These are phyloP conservation scores for Penicillium roqueforti DNA, from an alignment of 495 filamentous ascomycete genomes.

Conservation along the genomic window DNA sequence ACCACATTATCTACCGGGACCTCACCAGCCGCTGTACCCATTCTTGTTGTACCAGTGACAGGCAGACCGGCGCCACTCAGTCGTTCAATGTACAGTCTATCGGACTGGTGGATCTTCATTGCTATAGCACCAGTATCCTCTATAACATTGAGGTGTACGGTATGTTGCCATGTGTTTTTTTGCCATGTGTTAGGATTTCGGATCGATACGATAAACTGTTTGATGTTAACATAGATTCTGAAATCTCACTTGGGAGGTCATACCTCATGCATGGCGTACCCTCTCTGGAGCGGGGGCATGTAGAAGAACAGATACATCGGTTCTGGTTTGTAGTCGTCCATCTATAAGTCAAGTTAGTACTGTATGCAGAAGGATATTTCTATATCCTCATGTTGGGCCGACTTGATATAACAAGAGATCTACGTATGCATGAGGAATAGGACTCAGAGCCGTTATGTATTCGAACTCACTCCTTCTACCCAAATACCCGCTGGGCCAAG, in stretches of 20 bases:
- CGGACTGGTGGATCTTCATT: neutral
- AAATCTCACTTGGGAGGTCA: neutral
- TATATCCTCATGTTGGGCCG: neutral
- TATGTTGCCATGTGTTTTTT: neutral
- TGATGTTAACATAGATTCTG: neutral
- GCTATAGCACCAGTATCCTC: neutral
- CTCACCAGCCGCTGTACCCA: neutral
- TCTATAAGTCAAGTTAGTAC: neutral
- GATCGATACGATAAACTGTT: neutral
- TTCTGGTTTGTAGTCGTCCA: neutral
- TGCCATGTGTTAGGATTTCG: neutral
- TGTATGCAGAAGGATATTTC: neutral
- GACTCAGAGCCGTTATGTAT: neutral
- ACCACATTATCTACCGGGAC: neutral
- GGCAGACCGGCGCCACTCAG: neutral
- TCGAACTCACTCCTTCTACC: constrained; percentile 1
- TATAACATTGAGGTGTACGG: neutral
- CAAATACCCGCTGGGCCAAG: neutral
- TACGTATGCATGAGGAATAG: neutral
- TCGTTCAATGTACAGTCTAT: neutral
- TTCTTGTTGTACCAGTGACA: neutral
- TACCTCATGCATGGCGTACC: neutral
- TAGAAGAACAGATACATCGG: neutral
- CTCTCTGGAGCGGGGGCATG: rapidly evolving
- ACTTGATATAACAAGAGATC: neutral